Evolutionary conservation across 2,329 filamentous ascomycete genomes (phyloP), one percentile per base, ranked within the genome.

Genomic region (Allantophomopsis lycopodina): DNA sequence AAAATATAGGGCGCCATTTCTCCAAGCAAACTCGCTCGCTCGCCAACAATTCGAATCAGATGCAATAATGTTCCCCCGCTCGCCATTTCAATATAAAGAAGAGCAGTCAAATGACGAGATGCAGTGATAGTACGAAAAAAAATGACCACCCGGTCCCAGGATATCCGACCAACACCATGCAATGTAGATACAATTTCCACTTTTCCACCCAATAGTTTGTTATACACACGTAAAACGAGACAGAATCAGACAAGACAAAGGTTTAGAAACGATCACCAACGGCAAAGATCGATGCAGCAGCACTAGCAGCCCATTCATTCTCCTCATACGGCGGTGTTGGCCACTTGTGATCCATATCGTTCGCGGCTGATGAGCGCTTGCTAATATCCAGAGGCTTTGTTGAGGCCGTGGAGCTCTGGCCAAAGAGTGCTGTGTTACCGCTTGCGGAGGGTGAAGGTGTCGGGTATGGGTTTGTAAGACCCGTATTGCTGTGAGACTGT

Each of bases 241-340:
- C 23, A 28, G 23, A 28, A 28, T 28, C 11, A 28, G 23, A 44
- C 52, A 55, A 54, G 35, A 46, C 41, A 44, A 41, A 50, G 32
- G 42, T 28, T 35, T 32, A 79, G 51, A 79, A 72, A 48, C 72
- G 68, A 56, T 70, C 78, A 46, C 81, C 74, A 23, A 78, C 76
- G 39, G 81, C 79, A 66, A 83, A 82, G 48, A 88, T 87, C 60
- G 82, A 87, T 5, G 84, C 82, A 10, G 86, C 76, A 21, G 85
- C 83, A 33, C 83, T 80, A 7, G 82, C 77, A 14, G 82, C 86
- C 89, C 88, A 96, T 57, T 94, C 88, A 46, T 79, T 79, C 51
- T 94, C 88, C 54, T 94, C 88, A 50, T 95, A 94, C 3, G 91
- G 89, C 16, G 91, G 91, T 13, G 91, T 96, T 3, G 88, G 89